These are phyloP conservation scores for Boletus edulis DNA, from an alignment of 768 basidiomycete genomes.

Conservation along the genomic window DNA sequence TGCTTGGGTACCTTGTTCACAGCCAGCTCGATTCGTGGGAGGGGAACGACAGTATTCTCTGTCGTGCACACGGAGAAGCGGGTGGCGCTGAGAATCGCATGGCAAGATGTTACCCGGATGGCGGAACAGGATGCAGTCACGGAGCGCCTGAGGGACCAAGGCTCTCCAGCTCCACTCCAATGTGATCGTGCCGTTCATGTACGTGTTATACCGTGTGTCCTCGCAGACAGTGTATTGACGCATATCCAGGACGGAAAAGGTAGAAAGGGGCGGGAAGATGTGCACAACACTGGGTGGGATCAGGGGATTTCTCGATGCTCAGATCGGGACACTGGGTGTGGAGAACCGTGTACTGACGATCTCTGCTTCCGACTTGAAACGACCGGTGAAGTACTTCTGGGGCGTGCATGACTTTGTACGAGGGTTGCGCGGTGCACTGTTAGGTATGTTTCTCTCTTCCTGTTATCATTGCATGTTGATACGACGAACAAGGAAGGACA, in stretches of 20 bases:
- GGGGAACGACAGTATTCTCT: not conserved
- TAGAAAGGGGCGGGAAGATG: not conserved
- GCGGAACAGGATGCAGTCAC: not conserved
- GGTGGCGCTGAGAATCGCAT: not conserved
- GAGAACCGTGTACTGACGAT: not conserved
- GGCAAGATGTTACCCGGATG: not conserved
- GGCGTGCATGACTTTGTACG: not conserved
- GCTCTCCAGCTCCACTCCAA: not conserved
- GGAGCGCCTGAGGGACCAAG: not conserved
- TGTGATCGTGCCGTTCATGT: not conserved
- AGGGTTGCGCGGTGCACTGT: not conserved
- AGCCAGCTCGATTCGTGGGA: not conserved
- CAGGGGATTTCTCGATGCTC: not conserved
- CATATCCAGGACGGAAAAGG: not conserved
- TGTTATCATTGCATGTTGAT: not conserved
- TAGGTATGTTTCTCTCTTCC: not conserved
- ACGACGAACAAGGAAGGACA: too few species aligned
- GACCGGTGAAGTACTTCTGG: not conserved
- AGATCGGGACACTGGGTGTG: not conserved
- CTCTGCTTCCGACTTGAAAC: not conserved
- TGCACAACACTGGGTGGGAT: not conserved
- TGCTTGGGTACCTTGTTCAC: not conserved
- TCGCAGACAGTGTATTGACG: not conserved
- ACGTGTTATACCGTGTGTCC: not conserved
- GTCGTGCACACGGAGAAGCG: not conserved